These are phyloP conservation scores for Cryptosporidium ryanae DNA, from an alignment of 169 alveolate species.

Conservation along the genomic window DNA sequence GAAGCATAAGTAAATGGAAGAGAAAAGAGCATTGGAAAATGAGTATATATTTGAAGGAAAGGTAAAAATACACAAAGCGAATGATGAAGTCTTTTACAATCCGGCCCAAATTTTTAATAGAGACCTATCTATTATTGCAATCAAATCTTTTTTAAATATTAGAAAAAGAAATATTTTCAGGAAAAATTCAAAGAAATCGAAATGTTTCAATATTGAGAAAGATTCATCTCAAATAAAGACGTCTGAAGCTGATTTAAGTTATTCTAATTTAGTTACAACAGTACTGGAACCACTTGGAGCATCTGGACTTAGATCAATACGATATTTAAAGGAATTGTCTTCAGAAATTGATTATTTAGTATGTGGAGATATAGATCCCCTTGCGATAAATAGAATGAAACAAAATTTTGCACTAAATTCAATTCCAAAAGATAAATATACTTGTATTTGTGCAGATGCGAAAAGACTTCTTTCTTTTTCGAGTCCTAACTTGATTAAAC, in stretches of 20 bases:
- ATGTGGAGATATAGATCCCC: slow-evolving; percentile 90
- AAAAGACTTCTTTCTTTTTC: slow-evolving; percentile 66
- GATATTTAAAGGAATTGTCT: slow-evolving; percentile 87
- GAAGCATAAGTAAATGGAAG: neutral
- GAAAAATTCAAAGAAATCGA: slow-evolving; percentile 4
- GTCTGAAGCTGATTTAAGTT: neutral
- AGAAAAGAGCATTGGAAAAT: neutral
- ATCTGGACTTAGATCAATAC: slow-evolving; percentile 89
- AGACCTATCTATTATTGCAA: slow-evolving; percentile 84
- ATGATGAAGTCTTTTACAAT: slow-evolving; percentile 85
- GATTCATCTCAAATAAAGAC: neutral
- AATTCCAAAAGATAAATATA: slow-evolving; percentile 73
- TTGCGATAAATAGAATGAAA: slow-evolving; percentile 87
- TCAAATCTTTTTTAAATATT: slow-evolving; percentile 37
- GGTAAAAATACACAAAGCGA: slow-evolving; percentile 80
- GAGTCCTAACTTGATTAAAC: slow-evolving; percentile 47
- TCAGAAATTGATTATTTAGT: slow-evolving; percentile 77
- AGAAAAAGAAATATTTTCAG: slow-evolving; percentile 5
- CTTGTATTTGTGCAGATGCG: slow-evolving; percentile 79
- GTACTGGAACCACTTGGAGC: slow-evolving; percentile 89
- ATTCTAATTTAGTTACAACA: slow-evolving; percentile 1
- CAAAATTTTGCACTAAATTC: slow-evolving; percentile 84
- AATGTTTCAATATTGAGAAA: neutral
- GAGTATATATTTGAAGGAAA: slow-evolving; percentile 83
- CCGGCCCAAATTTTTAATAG: slow-evolving; percentile 94